A percentile compares a stretch with the other conserved stretches of the same genome.
phyloP scores from a whole-genome alignment of 192 early-diverging fungal species.

The Podila epigama region DNA sequence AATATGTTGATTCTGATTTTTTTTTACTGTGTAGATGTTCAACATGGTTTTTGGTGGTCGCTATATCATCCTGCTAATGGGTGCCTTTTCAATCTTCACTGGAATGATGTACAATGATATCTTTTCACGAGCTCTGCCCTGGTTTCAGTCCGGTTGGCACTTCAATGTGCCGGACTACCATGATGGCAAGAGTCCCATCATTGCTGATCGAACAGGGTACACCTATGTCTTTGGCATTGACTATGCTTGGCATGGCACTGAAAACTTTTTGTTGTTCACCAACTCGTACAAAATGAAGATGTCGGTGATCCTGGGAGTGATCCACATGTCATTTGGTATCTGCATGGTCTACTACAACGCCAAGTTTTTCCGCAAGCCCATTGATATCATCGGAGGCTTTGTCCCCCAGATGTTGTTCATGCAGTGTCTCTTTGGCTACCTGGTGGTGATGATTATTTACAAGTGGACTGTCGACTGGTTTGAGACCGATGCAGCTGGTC shows the following conservation, averaged over 20 bases:
- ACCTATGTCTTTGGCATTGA: constrained; percentile 49
- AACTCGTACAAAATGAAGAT: constrained; percentile 99
- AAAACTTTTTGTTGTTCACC: constrained; percentile 93
- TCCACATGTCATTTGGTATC: constrained; percentile 98
- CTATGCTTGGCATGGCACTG: constrained; percentile 86
- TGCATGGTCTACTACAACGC: constrained; percentile 90
- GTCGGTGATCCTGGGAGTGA: constrained; percentile 94
- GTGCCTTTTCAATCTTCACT: constrained; percentile 95
- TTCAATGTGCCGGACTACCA: constrained; percentile 68
- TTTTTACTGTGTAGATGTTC: constrained; percentile 64
- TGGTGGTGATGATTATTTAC: constrained; percentile 88
- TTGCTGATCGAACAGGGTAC: constrained; percentile 64
- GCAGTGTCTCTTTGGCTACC: constrained; percentile 94
- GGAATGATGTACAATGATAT: constrained; percentile 99
- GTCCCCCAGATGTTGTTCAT: constrained; percentile 96
- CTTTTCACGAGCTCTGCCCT: constrained; percentile 82
- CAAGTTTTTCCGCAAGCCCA: constrained; percentile 82
- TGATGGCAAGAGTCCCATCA: constrained; percentile 60
- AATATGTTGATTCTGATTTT: neutral
- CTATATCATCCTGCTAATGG: constrained; percentile 98
- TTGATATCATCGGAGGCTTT: constrained; percentile 86
- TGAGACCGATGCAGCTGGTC: constrained; percentile 69
- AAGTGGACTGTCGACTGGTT: constrained; percentile 97
- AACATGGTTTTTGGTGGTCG: constrained; percentile 93
- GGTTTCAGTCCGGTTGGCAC: constrained; percentile 80